phyloP scores from a whole-genome alignment of 306 rosid species.

The Cicer bijugum region DNA sequence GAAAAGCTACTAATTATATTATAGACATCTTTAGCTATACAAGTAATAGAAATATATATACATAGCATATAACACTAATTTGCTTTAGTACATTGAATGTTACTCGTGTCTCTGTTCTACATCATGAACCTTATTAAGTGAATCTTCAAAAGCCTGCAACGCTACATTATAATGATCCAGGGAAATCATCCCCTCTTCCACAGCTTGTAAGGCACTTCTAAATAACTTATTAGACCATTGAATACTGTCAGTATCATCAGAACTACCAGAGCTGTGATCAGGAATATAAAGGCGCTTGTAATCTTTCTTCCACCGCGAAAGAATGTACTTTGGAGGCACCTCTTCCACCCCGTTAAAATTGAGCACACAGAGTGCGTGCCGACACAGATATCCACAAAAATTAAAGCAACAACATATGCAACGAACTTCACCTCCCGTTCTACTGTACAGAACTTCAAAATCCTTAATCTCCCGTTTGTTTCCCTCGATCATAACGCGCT shows the following conservation, averaged over 20 bases:
- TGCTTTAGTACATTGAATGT: conserved; percentile 11
- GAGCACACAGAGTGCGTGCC: conserved; percentile 85
- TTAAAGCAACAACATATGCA: conserved; percentile 94
- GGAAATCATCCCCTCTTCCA: conserved; percentile 84
- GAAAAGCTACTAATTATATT: conserved; percentile 9
- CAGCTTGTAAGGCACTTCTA: conserved; percentile 81
- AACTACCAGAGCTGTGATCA: conserved; percentile 49
- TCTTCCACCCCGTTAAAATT: conserved; percentile 95
- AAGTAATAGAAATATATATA: conserved; percentile 46
- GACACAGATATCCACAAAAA: conserved; percentile 83
- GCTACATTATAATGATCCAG: conserved; percentile 79
- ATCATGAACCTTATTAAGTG: conserved; percentile 75
- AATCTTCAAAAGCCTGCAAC: conserved; percentile 77
- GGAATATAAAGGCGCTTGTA: conserved; percentile 71
- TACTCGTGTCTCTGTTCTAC: conserved; percentile 59
- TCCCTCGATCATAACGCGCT: conserved; percentile 77
- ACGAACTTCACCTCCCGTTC: conserved; percentile 83
- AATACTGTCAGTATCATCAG: conserved; percentile 51
- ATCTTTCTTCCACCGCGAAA: conserved; percentile 90
- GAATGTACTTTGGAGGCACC: conserved; percentile 71
- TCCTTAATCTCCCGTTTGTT: conserved; percentile 76
- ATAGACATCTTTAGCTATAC: conserved; percentile 40
- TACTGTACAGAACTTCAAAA: conserved; percentile 86
- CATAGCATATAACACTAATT: conserved; percentile 27
- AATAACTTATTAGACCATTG: conserved; percentile 77